These are phyloP conservation scores for Teunomyces gatunensis DNA, from an alignment of 805 yeast species.

Conservation along the genomic window DNA sequence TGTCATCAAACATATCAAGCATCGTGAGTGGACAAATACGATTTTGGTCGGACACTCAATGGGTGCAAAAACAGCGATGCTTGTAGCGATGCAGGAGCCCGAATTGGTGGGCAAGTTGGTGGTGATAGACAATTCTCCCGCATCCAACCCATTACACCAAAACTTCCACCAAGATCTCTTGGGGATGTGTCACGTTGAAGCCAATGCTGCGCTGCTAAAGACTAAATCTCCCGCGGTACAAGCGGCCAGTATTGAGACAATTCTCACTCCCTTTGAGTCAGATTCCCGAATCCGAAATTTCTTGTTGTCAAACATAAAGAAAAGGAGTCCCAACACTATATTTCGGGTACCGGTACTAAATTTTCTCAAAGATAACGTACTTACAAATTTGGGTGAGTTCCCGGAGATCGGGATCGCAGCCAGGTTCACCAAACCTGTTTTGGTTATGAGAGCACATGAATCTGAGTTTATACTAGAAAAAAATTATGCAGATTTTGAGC, in stretches of 20 bases:
- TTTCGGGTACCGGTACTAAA: constrained; percentile 32
- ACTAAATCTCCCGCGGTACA: constrained; percentile 4
- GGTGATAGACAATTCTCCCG: constrained; percentile 51
- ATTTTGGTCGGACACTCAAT: constrained; percentile 51
- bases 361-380: constrained; percentile 21
- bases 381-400: constrained; percentile 30
- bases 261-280: constrained; percentile 22
- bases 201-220: constrained; percentile 12
- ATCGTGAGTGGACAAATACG: constrained; percentile 13
- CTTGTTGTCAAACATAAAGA: constrained; percentile 36
- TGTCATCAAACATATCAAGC: constrained; percentile 33
- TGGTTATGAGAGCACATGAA: constrained; percentile 43
- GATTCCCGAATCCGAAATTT: constrained; percentile 31
- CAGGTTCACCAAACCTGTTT: constrained; percentile 29
- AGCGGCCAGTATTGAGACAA: constrained; percentile 15
- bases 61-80: constrained; percentile 60
- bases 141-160: constrained; percentile 29
- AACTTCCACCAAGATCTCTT: constrained; percentile 35
- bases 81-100: constrained; percentile 41
- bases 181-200: constrained; percentile 39
- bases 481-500: constrained; percentile 19
- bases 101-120: constrained; percentile 39
- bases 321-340: constrained; percentile 24
- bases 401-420: constrained; percentile 22
- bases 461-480: constrained; percentile 41